Percentiles rank a stretch among this genome's conserved stretches.
These are phyloP conservation scores for Colletotrichum sp. DNA, from an alignment of 2,329 filamentous ascomycete genomes.

Conservation along the genomic window DNA sequence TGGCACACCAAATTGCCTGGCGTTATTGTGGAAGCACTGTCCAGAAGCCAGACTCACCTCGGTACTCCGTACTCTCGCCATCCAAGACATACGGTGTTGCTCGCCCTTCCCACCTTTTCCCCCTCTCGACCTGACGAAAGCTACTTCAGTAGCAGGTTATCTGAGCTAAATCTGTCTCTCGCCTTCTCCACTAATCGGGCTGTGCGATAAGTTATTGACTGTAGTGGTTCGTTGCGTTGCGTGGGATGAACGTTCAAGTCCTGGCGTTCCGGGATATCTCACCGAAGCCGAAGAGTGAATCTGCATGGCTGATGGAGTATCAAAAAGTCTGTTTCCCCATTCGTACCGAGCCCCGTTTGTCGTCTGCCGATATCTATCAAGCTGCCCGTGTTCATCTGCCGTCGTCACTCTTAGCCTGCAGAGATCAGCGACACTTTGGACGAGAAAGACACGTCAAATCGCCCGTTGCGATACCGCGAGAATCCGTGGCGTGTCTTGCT, in stretches of 20 bases:
- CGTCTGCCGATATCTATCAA: background rate
- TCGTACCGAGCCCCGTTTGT: background rate
- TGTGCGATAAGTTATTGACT: constrained; percentile 16
- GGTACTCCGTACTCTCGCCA: constrained; percentile 1
- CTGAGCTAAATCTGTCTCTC: constrained; percentile 10
- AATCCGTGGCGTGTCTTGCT: background rate
- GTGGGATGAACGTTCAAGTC: background rate
- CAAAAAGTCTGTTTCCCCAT: constrained; percentile 3
- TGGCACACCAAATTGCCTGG: background rate
- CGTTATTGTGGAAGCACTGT: background rate
- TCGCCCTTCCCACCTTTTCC: background rate
- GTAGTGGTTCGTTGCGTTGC: constrained; percentile 13
- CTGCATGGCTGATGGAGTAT: background rate
- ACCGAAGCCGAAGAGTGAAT: background rate
- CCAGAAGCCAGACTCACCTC: background rate
- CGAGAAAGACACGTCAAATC: background rate
- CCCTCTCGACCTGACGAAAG: background rate
- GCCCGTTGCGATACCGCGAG: background rate
- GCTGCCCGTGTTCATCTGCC: background rate
- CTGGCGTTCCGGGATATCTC: background rate
- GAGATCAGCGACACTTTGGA: background rate
- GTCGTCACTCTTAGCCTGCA: background rate
- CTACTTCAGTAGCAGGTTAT: background rate
- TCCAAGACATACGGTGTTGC: constrained; percentile 15
- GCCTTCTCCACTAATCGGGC: constrained; percentile 9